Percentiles rank a stretch among this genome's conserved stretches.
Conservation (phyloP, 139 green algal genomes). For the Gonium pectorale region DNA sequence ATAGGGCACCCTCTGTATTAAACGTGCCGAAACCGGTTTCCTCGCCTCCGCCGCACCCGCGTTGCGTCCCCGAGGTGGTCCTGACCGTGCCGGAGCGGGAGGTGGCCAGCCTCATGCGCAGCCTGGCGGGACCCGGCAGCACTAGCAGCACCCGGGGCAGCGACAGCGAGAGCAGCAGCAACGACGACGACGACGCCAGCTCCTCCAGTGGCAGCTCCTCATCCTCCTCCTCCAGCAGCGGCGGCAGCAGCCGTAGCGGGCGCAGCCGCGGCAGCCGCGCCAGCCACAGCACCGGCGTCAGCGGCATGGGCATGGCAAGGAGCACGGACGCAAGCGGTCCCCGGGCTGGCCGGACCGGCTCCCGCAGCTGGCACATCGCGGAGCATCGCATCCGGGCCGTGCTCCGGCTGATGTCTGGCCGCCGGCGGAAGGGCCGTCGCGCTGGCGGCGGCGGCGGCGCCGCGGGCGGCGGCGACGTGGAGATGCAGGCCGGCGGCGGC, state of each 20-base stretch:
- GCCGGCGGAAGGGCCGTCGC: background rate
- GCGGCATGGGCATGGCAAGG: background rate
- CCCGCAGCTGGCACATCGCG: background rate
- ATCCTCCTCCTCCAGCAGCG: background rate
- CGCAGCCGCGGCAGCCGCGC: background rate
- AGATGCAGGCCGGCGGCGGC: background rate
- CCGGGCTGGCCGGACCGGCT: background rate
- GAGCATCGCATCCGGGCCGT: slow-evolving; percentile 32
- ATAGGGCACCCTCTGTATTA: no score
- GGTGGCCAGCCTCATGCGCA: background rate
- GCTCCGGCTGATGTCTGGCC: background rate
- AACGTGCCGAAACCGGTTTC: no score
- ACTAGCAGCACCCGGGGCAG: slow-evolving; percentile 37
- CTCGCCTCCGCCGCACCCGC: no score
- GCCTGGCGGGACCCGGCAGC: background rate
- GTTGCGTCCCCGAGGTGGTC: no score
- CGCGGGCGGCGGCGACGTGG: background rate
- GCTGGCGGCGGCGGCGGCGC: background rate
- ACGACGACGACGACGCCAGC: background rate
- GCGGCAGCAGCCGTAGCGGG: background rate
- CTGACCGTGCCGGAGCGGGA: slow-evolving; percentile 18
- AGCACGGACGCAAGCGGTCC: background rate
- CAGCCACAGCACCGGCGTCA: background rate
- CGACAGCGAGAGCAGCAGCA: background rate
- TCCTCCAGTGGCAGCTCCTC: background rate